Conservation (phyloP, 176 grass and related monocot species). For the Coix lacrymajobi region DNA sequence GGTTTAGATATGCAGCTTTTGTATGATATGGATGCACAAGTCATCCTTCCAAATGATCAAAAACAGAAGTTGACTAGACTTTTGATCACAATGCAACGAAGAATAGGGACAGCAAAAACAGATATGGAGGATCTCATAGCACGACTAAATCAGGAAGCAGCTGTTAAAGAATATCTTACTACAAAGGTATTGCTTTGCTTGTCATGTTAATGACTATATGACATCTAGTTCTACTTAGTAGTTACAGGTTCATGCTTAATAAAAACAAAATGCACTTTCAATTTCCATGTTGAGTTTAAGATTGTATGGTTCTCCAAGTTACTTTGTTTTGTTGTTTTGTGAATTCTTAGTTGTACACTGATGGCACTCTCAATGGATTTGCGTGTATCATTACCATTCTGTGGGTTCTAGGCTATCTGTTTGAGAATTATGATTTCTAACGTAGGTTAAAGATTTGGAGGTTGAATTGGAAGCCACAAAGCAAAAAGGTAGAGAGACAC, state of each 20-base stretch:
- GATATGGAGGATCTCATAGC: conserved; percentile 99
- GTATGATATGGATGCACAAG: conserved; percentile 55
- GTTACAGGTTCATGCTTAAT: conserved; percentile 13
- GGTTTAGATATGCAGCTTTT: conserved; percentile 52
- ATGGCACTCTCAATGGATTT: not conserved
- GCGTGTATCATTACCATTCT: not conserved
- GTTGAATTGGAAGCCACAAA: conserved; percentile 90
- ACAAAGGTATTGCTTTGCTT: conserved; percentile 68
- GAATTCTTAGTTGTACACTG: not conserved
- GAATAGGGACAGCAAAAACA: conserved; percentile 73
- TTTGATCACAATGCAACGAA: conserved; percentile 78
- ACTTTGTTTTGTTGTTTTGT: conserved; percentile 4
- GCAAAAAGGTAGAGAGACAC: conserved; percentile 79
- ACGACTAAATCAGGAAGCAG: conserved; percentile 86
- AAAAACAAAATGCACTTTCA: not conserved
- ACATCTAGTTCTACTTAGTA: not conserved
- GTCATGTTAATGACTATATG: conserved; percentile 13
- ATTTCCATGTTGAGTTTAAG: conserved; percentile 2
- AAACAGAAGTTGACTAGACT: conserved; percentile 77
- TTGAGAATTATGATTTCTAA: conserved; percentile 23
- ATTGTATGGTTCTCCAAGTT: not conserved
- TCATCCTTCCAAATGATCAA: conserved; percentile 89
- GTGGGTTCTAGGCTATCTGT: not conserved
- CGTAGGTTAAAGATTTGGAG: conserved; percentile 98
- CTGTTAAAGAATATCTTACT: conserved; percentile 94